Evolutionary conservation across 805 yeast species (phyloP), one percentile per base, ranked within the genome.

Genomic region (Pichia nanzhaoensis): DNA sequence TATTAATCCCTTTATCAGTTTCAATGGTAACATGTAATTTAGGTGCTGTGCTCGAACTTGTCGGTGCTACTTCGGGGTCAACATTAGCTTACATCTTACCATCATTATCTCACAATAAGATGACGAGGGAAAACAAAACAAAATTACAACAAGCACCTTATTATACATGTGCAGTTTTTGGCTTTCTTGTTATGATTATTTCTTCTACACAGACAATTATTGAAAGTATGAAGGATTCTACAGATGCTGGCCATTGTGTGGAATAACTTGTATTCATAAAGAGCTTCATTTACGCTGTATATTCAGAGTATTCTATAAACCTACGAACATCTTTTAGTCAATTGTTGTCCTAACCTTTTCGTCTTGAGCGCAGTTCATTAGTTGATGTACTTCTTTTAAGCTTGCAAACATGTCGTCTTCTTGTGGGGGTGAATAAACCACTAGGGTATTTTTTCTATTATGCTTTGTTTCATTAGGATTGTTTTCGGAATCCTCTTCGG

Each of bases 51-150:
- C 69, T 90, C 34, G 97, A 91, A 58, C 70, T 90, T 3, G 89
- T 88, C 28, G 98, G 98, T 2, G 90, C 96, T 0, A 84, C 95
- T 0, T 84, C 95, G 0, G 97, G 97, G 0, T 87, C 95, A 17
- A 69, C 85, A 33, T 82, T 91, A 83, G 97, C 98, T 0, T 90
- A 86, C 59, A 87, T 90, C 19, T 66, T 90, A 16, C 98, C 98
- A 0, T 96, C 96, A 3, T 60, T 82, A 60, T 90, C 96, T 55
- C 84, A 74, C 55, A 61, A 88, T 49, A 78, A 82, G 50, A 72
- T 90, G 55, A 75, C 88, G 0, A 67, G 68, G 51, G 66, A 58
- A 44, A 65, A 54, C 49, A 77, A 70, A 54, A 50, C 68, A 36
- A 47, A 46, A 35, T 47, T 50, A 38, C 74, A 77, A 46, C 79